Conservation (phyloP, 345 rosid species). For the Rhizophora mangle region DNA sequence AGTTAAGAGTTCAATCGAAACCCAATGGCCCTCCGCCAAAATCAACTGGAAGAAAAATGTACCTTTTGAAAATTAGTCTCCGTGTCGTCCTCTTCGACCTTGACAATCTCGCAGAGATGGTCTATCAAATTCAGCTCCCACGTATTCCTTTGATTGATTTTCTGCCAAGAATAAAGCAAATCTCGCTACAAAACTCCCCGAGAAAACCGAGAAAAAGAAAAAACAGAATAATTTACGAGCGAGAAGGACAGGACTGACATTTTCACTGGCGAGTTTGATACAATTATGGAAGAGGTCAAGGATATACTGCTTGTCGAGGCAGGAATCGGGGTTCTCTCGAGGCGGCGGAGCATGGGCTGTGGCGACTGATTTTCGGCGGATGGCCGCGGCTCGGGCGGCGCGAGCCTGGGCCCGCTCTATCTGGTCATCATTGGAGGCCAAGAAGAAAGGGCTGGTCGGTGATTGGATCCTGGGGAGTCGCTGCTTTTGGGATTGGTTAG, state of each 20-base stretch:
- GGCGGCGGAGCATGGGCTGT: conserved; percentile 20
- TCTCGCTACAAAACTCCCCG: no score
- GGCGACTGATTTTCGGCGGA: no score
- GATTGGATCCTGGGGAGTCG: conserved; percentile 60
- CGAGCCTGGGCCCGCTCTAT: conserved; percentile 88
- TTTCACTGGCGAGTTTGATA: conserved; percentile 94
- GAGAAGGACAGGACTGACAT: conserved; percentile 37
- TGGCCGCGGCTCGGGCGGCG: conserved; percentile 78
- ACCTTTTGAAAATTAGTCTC: conserved; percentile 98
- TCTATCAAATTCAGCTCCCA: conserved; percentile 24
- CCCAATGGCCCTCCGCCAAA: no score
- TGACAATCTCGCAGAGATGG: conserved; percentile 71
- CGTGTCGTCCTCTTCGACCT: conserved; percentile 74
- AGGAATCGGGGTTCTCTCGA: conserved; percentile 29
- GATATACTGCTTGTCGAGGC: conserved; percentile 74
- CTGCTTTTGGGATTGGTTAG: conserved; percentile 50
- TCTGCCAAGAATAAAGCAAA: background rate
- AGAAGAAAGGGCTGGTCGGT: conserved; percentile 75
- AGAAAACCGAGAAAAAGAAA: background rate
- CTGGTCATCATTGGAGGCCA: conserved; percentile 76
- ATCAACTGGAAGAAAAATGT: background rate
- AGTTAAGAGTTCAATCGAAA: no score
- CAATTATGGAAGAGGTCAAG: conserved; percentile 81
- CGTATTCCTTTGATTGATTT: conserved; percentile 26
- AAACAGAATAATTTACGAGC: background rate